A percentile compares a stretch with the other conserved stretches of the same genome.
Evolutionary conservation across 2,329 filamentous ascomycete species (phyloP).

Genomic region (Clarireedia hainanense): DNA sequence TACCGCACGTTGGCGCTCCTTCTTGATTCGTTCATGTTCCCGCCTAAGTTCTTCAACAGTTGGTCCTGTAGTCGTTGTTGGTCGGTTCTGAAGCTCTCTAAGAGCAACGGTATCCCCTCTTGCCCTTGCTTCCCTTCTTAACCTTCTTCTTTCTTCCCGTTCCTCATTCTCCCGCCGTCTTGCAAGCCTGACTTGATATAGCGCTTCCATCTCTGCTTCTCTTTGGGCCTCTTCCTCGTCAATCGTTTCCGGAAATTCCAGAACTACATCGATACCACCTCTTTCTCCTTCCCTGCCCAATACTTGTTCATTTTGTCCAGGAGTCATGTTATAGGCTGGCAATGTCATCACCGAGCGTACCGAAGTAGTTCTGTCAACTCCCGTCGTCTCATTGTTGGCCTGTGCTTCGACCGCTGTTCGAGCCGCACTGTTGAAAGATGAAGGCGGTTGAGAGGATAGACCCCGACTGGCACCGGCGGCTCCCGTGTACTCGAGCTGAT

Average conservation of each 20-base stretch:
- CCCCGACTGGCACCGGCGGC: constrained; percentile 13
- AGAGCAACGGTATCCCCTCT: constrained; percentile 63
- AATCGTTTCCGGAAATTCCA: constrained; percentile 73
- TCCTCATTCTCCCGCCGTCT: constrained; percentile 69
- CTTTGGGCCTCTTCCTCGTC: constrained; percentile 72
- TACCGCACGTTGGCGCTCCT: constrained; percentile 56
- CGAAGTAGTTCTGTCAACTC: constrained; percentile 74
- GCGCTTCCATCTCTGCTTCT: constrained; percentile 84
- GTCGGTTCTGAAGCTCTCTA: constrained; percentile 51
- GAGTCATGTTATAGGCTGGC: constrained; percentile 70
- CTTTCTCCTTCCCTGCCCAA: constrained; percentile 85
- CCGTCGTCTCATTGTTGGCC: constrained; percentile 14
- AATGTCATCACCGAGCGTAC: constrained; percentile 92
- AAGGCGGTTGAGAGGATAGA: constrained; percentile 8
- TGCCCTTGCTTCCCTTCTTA: constrained; percentile 63
- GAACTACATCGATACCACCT: constrained; percentile 80
- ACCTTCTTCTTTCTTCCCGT: constrained; percentile 64
- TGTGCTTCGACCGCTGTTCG: constrained; percentile 2
- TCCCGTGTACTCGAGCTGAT: constrained; percentile 34
- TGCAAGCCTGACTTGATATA: constrained; percentile 81
- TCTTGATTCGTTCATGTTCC: constrained; percentile 48
- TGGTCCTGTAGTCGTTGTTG: constrained; percentile 37
- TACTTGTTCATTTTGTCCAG: constrained; percentile 70
- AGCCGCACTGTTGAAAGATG: constrained; percentile 11
- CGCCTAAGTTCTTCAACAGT: constrained; percentile 51